Evolutionary conservation across 768 basidiomycete genomes (phyloP), one percentile per base, ranked within the genome.

Genomic region (Calocera viscosa): DNA sequence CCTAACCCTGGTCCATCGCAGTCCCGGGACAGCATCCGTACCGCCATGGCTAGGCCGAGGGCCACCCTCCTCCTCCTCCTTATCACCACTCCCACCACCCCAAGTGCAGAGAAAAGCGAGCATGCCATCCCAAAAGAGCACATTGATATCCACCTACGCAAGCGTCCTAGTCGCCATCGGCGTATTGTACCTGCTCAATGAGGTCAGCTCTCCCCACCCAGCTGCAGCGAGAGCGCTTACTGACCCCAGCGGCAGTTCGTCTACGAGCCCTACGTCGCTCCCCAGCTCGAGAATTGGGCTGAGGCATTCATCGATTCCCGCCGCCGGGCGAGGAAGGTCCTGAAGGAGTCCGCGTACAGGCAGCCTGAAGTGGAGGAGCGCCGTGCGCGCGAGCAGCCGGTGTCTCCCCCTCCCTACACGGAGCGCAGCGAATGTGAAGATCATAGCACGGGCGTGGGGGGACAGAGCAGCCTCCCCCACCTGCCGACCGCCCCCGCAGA

Each of bases 241-340:
- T 33, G n/a, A 30, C 38, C 24, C 33, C 64, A 24, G 26, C 14
- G n/a, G 16, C 67, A 89, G 87, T 84, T 84, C 66, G 82, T 89
- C 32, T 88, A 86, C 67, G 86, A 86, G 69, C 86, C 86, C 11
- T 86, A 87, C 67, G 80, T 88, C 67, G 85, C 85, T 22, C 86
- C 86, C 0, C 79, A 77, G 47, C 49, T 88, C 32, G 86, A 85
- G 77, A 76, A 74, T 63, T 78, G 78, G 75, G 74, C 74, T 1
- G 76, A 78, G 70, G 71, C 72, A 28, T 77, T 74, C 71, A 70
- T 76, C 26, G 74, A 72, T 32, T 68, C 68, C 35, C 74, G 76
- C 64, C 75, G 74, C 5, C 53, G 53, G 53, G 53, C 53, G 10
- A 60, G 19, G 53, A 26, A 60, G 53, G 53, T 28, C 7, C 53